These are phyloP conservation scores for Juncus inflexus DNA, from an alignment of 176 grass and related monocot species.

Conservation along the genomic window DNA sequence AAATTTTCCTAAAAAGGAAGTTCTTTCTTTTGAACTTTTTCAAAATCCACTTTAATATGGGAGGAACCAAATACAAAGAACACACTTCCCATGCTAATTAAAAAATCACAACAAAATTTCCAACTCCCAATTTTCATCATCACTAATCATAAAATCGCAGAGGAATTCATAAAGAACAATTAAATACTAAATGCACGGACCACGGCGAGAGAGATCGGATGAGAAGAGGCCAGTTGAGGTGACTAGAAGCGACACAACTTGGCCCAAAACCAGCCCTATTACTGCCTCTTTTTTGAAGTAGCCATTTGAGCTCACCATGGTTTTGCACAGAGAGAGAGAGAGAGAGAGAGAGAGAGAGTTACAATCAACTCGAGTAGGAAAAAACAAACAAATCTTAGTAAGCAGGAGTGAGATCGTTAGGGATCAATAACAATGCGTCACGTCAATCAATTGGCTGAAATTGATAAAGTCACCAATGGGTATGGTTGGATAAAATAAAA, in stretches of 20 bases:
- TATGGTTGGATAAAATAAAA: no score
- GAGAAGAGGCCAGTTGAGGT: slow-evolving; percentile 60
- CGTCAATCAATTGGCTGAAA: no score
- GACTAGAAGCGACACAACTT: slow-evolving; percentile 61
- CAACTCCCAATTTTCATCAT: no score
- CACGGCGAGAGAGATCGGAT: slow-evolving; percentile 58
- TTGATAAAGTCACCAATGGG: no score
- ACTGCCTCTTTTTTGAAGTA: slow-evolving; percentile 27
- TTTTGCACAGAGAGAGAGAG: slow-evolving; percentile 10
- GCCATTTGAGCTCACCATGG: slow-evolving; percentile 27
- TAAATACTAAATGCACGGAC: slow-evolving; percentile 15
- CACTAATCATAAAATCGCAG: no score
- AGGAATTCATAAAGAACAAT: not conserved
- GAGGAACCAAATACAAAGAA: no score
- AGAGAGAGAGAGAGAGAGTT: not conserved
- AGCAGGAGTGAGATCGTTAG: not conserved
- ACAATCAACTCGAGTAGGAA: not conserved
- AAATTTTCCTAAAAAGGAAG: no score
- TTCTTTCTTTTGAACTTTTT: no score
- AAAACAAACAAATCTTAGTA: not conserved
- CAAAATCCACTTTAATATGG: no score
- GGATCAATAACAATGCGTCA: no score
- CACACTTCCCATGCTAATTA: no score
- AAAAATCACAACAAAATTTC: no score
- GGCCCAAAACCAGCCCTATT: slow-evolving; percentile 38